These are phyloP conservation scores for Phytophthora citrophthora DNA, from an alignment of 352 stramenopile species.

Conservation along the genomic window DNA sequence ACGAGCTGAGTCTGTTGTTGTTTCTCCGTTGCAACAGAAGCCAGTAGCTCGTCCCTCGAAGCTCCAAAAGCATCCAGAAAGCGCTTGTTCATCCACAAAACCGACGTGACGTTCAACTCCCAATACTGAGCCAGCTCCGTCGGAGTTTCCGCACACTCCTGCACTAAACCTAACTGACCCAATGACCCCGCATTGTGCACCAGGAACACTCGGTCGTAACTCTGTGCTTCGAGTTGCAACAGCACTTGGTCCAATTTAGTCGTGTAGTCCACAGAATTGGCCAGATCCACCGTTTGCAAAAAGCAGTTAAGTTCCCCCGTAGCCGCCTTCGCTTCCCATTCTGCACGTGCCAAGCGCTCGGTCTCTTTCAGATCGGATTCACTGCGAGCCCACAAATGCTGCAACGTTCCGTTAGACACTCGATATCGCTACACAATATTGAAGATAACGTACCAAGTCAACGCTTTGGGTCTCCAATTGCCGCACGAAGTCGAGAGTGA, in stretches of 20 bases:
- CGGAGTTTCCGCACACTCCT: constrained; percentile 52
- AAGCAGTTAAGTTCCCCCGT: constrained; percentile 38
- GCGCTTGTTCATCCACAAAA: constrained; percentile 84
- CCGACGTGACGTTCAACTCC: constrained; percentile 88
- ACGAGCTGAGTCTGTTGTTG: constrained; percentile 11
- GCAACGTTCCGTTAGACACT: neutral
- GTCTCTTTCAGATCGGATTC: constrained; percentile 62
- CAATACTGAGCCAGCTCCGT: constrained; percentile 60
- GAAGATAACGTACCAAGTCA: constrained; percentile 49
- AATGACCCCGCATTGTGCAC: constrained; percentile 90
- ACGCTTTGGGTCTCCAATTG: constrained; percentile 40
- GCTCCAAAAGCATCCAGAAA: constrained; percentile 72
- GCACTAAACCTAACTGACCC: constrained; percentile 61
- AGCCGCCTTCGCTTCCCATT: constrained; percentile 30
- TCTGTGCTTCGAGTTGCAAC: constrained; percentile 34
- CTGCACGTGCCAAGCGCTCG: constrained; percentile 39
- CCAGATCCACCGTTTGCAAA: constrained; percentile 54
- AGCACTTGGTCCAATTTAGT: constrained; percentile 50
- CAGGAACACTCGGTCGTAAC: constrained; percentile 59
- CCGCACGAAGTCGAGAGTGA: constrained; percentile 75
- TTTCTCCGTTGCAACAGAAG: constrained; percentile 3
- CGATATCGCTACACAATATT: too few species aligned
- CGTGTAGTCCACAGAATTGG: constrained; percentile 49
- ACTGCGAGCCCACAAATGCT: constrained; percentile 69
- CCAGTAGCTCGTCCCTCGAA: constrained; percentile 42